Evolutionary conservation across 192 early-diverging fungal genomes (phyloP).

Genomic region (Linnemannia exigua): DNA sequence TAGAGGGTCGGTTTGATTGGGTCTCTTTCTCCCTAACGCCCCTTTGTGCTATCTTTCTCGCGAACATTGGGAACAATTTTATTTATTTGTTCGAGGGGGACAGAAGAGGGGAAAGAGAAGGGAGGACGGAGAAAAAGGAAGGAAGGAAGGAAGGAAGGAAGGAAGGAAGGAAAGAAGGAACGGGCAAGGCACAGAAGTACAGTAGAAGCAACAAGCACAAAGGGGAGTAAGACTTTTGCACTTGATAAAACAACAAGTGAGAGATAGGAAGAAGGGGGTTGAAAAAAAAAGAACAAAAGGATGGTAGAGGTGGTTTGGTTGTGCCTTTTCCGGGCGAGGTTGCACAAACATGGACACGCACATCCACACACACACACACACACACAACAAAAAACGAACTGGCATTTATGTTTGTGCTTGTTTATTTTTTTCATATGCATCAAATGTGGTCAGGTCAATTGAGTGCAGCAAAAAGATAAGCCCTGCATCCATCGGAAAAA

Average conservation of each 20-base stretch:
- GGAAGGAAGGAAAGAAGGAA: too few relatives aligned
- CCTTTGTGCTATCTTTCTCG: background rate
- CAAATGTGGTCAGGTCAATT: too few relatives aligned
- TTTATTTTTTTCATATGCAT: too few relatives aligned
- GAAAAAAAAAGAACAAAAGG: background rate
- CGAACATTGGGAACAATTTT: background rate
- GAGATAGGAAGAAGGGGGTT: background rate
- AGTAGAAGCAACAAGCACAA: background rate
- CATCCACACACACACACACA: background rate
- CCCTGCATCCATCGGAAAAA: too few relatives aligned
- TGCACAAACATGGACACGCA: too few relatives aligned
- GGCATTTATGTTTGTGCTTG: too few relatives aligned
- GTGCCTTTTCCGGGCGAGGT: background rate
- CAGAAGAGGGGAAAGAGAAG: background rate
- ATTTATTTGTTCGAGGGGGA: conserved; percentile 2
- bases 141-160: background rate
- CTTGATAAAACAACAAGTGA: background rate
- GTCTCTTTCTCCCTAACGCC: background rate
- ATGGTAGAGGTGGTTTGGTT: background rate
- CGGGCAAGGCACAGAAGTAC: background rate
- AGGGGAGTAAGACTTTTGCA: too few relatives aligned
- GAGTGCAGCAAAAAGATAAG: too few relatives aligned
- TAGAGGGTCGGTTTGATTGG: background rate
- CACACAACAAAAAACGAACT: background rate
- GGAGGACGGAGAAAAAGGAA: background rate